Evolutionary conservation across 129 eudicot genomes (phyloP), one percentile per base, ranked within the genome.

Genomic region (Erigeron canadensis): DNA sequence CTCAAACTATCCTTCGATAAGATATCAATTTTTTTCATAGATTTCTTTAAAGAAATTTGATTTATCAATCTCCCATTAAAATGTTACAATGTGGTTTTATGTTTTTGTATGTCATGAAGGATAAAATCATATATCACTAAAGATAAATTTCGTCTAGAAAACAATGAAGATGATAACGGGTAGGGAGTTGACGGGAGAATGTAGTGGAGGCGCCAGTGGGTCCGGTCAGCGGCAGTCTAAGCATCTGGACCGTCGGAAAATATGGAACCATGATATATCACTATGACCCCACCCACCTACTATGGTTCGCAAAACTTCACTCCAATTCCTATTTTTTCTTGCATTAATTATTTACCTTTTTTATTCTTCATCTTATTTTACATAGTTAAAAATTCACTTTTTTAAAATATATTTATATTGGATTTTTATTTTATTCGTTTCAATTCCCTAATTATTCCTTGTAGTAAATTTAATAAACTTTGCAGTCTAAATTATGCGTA

Each of bases 141-240:
- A n/a, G n/a, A n/a, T n/a, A n/a, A n/a, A n/a, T n/a, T n/a, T n/a
- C n/a, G 40, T 57, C 18, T 23, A 42, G 13, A 44, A 44, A 2
- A 71, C 16, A 59, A 74, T 8, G 4, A 21, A 5, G 54, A 51
- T 50, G 71, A 63, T 11, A 54, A 74, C 43, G 63, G 78, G 45
- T 37, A 53, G 79, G 79, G 5, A 55, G 18, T 10, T 63, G 72
- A 66, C 72, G 72, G 56, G 12, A 54, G 59, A 63, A 51, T 7
- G n/a, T 63, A 64, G 79, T 74, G 78, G 77, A 72, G n/a, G 37
- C 6, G 16, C 34, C 34, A 28, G 77, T 74, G 72, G 78, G 78
- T 50, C 78, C 78, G 51, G 38, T 51, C 65, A 46, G 28, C 72
- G 63, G 28, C 72, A 44, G 78, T 43, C 42, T 51, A 50, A 51